Evolutionary conservation across 345 rosid species (phyloP).

Genomic region (Stellera chamaejasme): DNA sequence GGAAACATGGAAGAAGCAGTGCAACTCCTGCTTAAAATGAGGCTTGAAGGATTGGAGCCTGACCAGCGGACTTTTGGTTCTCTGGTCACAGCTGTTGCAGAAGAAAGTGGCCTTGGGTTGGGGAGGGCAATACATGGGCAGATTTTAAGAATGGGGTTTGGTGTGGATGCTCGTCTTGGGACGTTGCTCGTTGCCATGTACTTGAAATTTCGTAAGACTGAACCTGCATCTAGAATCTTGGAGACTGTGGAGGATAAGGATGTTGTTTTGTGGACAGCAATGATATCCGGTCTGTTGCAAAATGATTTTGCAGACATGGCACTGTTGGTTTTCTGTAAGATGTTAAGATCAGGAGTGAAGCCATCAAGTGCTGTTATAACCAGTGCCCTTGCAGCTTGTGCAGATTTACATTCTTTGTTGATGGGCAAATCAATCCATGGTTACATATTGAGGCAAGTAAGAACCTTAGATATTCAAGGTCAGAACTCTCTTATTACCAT

Average conservation of each 20-base stretch:
- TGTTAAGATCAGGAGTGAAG: slow-evolving; percentile 37
- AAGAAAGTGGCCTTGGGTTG: slow-evolving; percentile 26
- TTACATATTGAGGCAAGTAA: slow-evolving; percentile 40
- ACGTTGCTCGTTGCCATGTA: slow-evolving; percentile 61
- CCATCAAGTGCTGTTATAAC: slow-evolving; percentile 56
- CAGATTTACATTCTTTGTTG: slow-evolving; percentile 40
- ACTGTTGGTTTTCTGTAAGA: slow-evolving; percentile 33
- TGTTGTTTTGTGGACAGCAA: slow-evolving; percentile 63
- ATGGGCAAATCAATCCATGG: slow-evolving; percentile 63
- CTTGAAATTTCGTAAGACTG: slow-evolving; percentile 44
- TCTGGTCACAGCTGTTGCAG: slow-evolving; percentile 28
- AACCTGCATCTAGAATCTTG: slow-evolving; percentile 38
- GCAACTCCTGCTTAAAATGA: slow-evolving; percentile 35
- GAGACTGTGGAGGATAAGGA: slow-evolving; percentile 36
- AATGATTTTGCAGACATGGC: slow-evolving; percentile 51
- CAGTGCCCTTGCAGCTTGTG: slow-evolving; percentile 59
- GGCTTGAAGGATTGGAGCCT: slow-evolving; percentile 28
- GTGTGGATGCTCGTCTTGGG: slow-evolving; percentile 39
- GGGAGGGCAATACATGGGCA: slow-evolving; percentile 56
- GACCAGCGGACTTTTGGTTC: slow-evolving; percentile 43
- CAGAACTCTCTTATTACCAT: slow-evolving; percentile 67
- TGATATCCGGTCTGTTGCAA: slow-evolving; percentile 78
- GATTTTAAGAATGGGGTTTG: slow-evolving; percentile 37
- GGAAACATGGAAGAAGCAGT: slow-evolving; percentile 29
- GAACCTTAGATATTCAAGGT: slow-evolving; percentile 36